phyloP scores from a whole-genome alignment of 2,329 filamentous ascomycete genomes.

The Alternaria sp. region DNA sequence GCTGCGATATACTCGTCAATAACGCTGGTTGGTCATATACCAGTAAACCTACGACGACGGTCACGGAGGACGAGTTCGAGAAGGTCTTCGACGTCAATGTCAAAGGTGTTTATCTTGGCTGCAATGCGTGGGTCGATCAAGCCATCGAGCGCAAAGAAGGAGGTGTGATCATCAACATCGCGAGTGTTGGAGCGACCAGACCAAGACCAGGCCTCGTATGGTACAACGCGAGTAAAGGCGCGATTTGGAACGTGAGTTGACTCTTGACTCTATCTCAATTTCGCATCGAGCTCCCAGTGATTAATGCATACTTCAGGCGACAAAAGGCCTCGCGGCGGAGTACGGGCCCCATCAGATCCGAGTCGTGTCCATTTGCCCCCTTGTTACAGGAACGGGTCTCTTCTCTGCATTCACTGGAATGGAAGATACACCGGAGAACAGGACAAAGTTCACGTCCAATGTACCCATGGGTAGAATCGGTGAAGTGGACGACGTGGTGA shows the following conservation, averaged over 20 bases:
- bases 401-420: slow-evolving; percentile 66
- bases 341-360: slow-evolving; percentile 75
- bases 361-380: slow-evolving; percentile 74
- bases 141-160: slow-evolving; percentile 64
- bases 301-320: slow-evolving; percentile 50
- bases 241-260: slow-evolving; percentile 61
- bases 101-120: slow-evolving; percentile 68
- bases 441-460: slow-evolving; percentile 59
- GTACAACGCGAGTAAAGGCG: slow-evolving; percentile 74
- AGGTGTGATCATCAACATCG: slow-evolving; percentile 69
- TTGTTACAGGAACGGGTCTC: slow-evolving; percentile 70
- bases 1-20: slow-evolving; percentile 66
- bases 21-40: slow-evolving; percentile 66
- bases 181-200: slow-evolving; percentile 67
- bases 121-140: slow-evolving; percentile 65
- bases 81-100: slow-evolving; percentile 72
- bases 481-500: slow-evolving; percentile 65
- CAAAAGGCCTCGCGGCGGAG: slow-evolving; percentile 73
- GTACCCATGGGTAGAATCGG: slow-evolving; percentile 67
- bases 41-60: slow-evolving; percentile 63
- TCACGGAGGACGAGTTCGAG: slow-evolving; percentile 71
- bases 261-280: neutral
- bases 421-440: slow-evolving; percentile 64
- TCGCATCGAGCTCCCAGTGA: slow-evolving; percentile 6
- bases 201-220: slow-evolving; percentile 69